Base-by-base conservation (phyloP, 148 eudicot species). In the Drosera capensis region DNA sequence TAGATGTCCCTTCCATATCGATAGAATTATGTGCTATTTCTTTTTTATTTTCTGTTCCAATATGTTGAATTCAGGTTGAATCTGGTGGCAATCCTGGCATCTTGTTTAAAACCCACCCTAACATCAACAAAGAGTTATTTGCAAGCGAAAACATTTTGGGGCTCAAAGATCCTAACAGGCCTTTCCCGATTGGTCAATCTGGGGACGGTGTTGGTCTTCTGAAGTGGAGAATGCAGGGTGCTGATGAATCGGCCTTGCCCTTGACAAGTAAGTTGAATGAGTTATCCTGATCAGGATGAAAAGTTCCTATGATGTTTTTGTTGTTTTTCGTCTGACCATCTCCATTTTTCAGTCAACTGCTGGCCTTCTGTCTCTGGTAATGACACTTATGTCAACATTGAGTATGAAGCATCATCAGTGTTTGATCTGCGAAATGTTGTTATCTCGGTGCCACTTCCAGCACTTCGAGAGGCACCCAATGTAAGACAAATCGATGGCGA, bases 331-430 rank as follows among this genome's bases (percentile, higher is more conserved):
- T 34, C n/a, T 23, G 16, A 23, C 12, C 24, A 13, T 20, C 25
- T 7, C 23, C n/a, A 24, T 51, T 16, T 71, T 40, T 45, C 78
- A 90, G 99, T 90, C 43, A 90, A 80, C 70, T 90, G 99, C 72
- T 90, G 99, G 99, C 99, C 99, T 49, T 84, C 95, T 19, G 74
- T 85, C 45, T 90, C 99, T 68, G 95, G 95, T 48, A 78, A 63
- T 51, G 99, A 90, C 43, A 90, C 95, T 40, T 78, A 80, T 36
- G 95, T 90, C 59, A 84, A 67, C 68, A 76, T 90, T 15, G 99
- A 90, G 72, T 90, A 80, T 62, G 99, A 90, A 70, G 95, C 88
- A 56, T 62, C 93, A n/a, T 44, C 72, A 57, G 65, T 30, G 70
- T 80, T 84, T 66, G 93, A 90, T 63, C 68, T 90, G 29, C 99